Evolutionary conservation across 2,329 filamentous ascomycete species (phyloP).

Genomic region (Madurella fahalii): DNA sequence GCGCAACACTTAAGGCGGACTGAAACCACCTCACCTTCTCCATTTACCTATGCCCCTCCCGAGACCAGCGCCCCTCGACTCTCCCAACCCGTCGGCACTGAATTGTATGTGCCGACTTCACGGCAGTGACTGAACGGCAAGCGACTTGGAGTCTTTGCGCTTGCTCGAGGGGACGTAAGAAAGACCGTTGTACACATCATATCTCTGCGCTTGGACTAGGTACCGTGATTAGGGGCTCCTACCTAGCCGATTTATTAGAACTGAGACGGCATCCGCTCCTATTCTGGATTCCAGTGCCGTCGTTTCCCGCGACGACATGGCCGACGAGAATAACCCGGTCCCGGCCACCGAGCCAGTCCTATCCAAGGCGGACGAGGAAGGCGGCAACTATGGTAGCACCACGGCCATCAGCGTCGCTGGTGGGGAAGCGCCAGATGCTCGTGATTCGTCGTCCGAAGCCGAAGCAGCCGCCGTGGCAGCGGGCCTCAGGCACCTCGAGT

Average conservation of each 20-base stretch:
- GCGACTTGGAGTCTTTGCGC: constrained; percentile 67
- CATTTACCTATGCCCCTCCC: constrained; percentile 18
- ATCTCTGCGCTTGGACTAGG: constrained; percentile 4
- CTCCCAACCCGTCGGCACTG: constrained; percentile 33
- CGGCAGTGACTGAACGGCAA: constrained; percentile 45
- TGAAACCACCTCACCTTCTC: neutral
- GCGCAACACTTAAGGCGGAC: neutral
- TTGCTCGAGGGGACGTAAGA: constrained; percentile 54
- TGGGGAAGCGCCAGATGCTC: constrained; percentile 1
- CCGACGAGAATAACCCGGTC: constrained; percentile 2
- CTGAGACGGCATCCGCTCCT: neutral
- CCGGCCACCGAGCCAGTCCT: constrained; percentile 10
- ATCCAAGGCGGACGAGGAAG: constrained; percentile 30
- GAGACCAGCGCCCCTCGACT: constrained; percentile 12
- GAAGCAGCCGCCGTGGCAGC: constrained; percentile 18
- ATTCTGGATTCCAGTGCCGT: neutral
- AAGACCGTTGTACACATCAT: constrained; percentile 44
- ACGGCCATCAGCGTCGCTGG: constrained; percentile 22
- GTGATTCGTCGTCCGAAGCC: constrained; percentile 3
- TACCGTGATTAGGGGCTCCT: neutral
- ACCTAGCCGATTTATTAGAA: no score
- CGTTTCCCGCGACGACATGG: constrained; percentile 3
- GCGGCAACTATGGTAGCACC: constrained; percentile 23
- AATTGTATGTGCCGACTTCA: constrained; percentile 40
- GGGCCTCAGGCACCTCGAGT: constrained; percentile 43